Conservation (phyloP, 2,329 filamentous ascomycete genomes). For the Cladophialophora carrionii region DNA sequence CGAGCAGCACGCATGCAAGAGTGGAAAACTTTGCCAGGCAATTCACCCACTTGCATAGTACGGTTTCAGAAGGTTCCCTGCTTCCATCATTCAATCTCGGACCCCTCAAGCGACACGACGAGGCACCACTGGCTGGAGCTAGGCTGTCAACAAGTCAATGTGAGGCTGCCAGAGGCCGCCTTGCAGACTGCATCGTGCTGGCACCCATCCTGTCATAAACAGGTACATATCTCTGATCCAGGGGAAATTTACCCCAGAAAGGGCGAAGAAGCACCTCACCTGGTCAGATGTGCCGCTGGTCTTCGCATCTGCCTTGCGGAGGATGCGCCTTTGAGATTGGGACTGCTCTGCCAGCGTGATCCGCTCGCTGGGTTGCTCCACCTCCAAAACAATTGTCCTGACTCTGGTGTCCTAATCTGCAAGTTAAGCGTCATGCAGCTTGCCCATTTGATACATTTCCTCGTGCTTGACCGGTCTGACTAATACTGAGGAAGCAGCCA, state of each 20-base stretch:
- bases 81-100: not conserved
- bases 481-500: not conserved
- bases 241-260: conserved; percentile 13
- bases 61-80: not conserved
- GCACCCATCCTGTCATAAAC: not conserved
- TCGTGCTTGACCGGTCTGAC: not conserved
- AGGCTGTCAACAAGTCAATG: not conserved
- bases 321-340: not conserved
- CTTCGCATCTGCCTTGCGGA: not conserved
- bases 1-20: not conserved
- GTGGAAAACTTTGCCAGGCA: not conserved
- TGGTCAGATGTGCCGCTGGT: not conserved
- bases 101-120: not conserved
- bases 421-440: not conserved
- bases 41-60: not conserved
- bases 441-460: not conserved
- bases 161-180: not conserved
- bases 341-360: conserved; percentile 1
- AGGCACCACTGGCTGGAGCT: not conserved
- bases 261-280: conserved; percentile 7
- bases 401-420: not conserved
- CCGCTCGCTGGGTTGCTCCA: not conserved
- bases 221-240: not conserved
- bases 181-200: not conserved
- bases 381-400: not conserved